Evolutionary conservation across 176 grass and related monocot species (phyloP).

Genomic region (Oryza meyeriana): DNA sequence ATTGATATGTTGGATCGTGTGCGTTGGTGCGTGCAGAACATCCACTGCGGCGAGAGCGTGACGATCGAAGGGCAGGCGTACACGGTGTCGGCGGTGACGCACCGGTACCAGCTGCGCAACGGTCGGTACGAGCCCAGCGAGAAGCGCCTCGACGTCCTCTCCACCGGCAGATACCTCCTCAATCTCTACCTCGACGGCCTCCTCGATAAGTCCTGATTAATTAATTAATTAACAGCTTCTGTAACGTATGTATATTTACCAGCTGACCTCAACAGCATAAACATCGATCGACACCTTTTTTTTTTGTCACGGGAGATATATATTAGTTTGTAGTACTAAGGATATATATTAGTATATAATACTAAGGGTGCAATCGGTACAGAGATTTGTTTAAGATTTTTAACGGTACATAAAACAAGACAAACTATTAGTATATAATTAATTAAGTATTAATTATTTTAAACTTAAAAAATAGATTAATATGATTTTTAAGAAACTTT

Average conservation of each 20-base stretch:
- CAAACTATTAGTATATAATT: too few relatives aligned
- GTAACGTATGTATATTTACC: too few relatives aligned
- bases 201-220: constrained; percentile 63
- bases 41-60: constrained; percentile 95
- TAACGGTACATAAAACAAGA: too few relatives aligned
- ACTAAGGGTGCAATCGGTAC: too few relatives aligned
- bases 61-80: constrained; percentile 86
- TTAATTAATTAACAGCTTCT: too few relatives aligned
- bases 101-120: constrained; percentile 89
- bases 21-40: constrained; percentile 45
- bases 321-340: too few relatives aligned
- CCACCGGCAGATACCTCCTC: constrained; percentile 86
- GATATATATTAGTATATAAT: background rate
- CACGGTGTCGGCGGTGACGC: constrained; percentile 81
- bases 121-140: constrained; percentile 86
- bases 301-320: background rate
- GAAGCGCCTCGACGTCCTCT: constrained; percentile 92
- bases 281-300: background rate
- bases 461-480: too few relatives aligned
- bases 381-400: too few relatives aligned
- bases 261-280: too few relatives aligned
- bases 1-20: too few relatives aligned
- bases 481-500: too few relatives aligned
- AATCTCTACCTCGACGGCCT: constrained; percentile 86
- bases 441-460: too few relatives aligned